Evolutionary conservation across 768 basidiomycete species (phyloP), one percentile per base, ranked within the genome.

Genomic region (Leccinum boreale): DNA sequence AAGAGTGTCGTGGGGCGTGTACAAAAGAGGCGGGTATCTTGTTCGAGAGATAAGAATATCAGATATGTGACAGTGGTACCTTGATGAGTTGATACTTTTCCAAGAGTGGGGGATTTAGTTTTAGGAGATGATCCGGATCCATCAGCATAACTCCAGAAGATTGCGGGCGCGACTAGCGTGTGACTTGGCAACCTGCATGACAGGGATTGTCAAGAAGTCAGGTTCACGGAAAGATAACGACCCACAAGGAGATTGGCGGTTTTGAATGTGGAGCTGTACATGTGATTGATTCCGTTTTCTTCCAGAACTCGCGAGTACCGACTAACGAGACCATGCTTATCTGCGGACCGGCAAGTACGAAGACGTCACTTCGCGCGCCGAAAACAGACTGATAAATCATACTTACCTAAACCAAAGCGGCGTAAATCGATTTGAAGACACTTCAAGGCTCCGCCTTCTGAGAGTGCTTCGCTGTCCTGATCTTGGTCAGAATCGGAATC

Each of bases 221-320:
- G 44, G 26, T 50, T 7, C 50, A 28, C 24, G 23, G 49, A 46
- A 63, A 55, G 45, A 53, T 66, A 75, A 59, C 53, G 14, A 62
- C 62, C 24, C 63, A 91, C 89, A 64, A 91, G 75, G 31, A 92
- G 71, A 71, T 92, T 92, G 56, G 90, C 90, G 6, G 87, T 88
- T 73, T 89, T 89, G 68, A 84, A 87, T n/a, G 90, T 90, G 46
- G 88, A 89, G 57, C 85, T 87, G 67, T 91, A 92, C 82, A 92
- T 87, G 67, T 90, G 88, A 73, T 90, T 89, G 67, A 92, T 86
- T 11, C 83, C 82, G 63, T 86, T 86, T 62, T 82, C 78, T 56
- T 87, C 86, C 12, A 92, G 80, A 21, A 89, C 81, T 8, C 82
- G 81, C 21, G 90, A 89, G 67, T 89, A 90, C 39, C 85, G 82